Base-by-base conservation (phyloP, 2,329 filamentous ascomycete genomes). In the Aphanoascus verrucosus region DNA sequence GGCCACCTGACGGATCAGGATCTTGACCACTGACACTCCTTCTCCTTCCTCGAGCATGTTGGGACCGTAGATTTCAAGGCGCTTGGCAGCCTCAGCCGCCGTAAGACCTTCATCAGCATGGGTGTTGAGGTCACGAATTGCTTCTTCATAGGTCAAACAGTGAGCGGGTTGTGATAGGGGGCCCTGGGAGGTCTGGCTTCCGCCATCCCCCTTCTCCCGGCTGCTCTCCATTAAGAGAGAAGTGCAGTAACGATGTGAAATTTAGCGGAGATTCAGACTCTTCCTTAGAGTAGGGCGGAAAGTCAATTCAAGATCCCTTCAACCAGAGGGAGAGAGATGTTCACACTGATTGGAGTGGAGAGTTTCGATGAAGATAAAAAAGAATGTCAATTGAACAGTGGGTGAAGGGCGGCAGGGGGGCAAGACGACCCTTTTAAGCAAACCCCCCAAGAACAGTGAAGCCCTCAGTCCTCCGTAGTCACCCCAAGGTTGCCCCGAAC, bases 31-130 rank as follows among this genome's bases (percentile, higher is more conserved):
- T 77, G 62, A 78, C 31, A 88, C 81, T 35, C 78, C 80, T 28
- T 78, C 81, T 17, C 79, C 82, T 19, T 86, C 78, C 20, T 86
- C 79, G 5, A 85, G 75, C 56, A 83, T 77, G 58, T 85, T 85
- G 17, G 69, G 68, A 2, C 82, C 82, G 65, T 78, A 76, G 40
- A 77, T 65, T 17, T 77, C 72, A 1, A 83, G 70, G 49, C 81
- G 76, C 11, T 60, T 60, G 56, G 72, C 71, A n/a, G 79, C 81
- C 59, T 84, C 79, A 1, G 67, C 66, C 9, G 70, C 61, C 1
- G 72, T 74, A 35, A 85, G 70, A 20, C 82, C 83, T 62, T 80
- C 74, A 3, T 79, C 73, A 12, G 74, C 60, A 57, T 80, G 72
- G 53, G 77, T 76, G 17, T 67, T 64, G 37, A 83, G 72, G 62